Percentiles rank a stretch among this genome's conserved stretches.
phyloP scores from a whole-genome alignment of 2,329 filamentous ascomycete species.

The Elsinoe fawcettii region DNA sequence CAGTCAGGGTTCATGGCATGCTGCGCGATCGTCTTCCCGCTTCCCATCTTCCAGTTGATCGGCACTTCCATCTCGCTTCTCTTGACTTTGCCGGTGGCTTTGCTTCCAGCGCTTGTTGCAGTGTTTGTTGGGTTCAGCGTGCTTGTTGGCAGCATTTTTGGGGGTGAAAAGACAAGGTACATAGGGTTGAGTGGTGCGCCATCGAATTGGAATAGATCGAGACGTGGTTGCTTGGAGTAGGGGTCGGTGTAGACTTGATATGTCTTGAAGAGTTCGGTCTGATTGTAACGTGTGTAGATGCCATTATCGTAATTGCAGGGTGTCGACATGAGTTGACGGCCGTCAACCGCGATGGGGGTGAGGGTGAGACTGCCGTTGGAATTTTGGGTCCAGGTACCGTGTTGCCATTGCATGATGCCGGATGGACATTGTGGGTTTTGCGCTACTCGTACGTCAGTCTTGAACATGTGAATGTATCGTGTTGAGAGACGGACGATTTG shows the following conservation, averaged over 20 bases:
- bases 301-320: conserved; percentile 52
- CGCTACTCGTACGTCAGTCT: conserved; percentile 3
- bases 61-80: conserved; percentile 30
- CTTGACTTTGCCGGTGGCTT: conserved; percentile 24
- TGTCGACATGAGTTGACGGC: conserved; percentile 57
- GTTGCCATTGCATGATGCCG: conserved; percentile 65
- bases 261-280: conserved; percentile 52
- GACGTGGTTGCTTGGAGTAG: conserved; percentile 54
- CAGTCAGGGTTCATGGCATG: conserved; percentile 36
- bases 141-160: conserved; percentile 61
- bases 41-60: conserved; percentile 33
- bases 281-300: conserved; percentile 59
- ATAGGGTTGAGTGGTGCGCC: conserved; percentile 60
- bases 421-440: conserved; percentile 51
- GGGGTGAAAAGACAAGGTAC: conserved; percentile 56
- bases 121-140: conserved; percentile 52
- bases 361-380: conserved; percentile 52
- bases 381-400: conserved; percentile 53
- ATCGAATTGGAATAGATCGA: conserved; percentile 58
- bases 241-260: conserved; percentile 46
- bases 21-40: conserved; percentile 24
- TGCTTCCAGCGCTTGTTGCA: conserved; percentile 31
- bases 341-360: conserved; percentile 56
- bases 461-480: not conserved
- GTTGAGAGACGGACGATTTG: conserved; percentile 53